Evolutionary conservation across 495 filamentous ascomycete genomes (phyloP).

Genomic region (Penicillium herquei): DNA sequence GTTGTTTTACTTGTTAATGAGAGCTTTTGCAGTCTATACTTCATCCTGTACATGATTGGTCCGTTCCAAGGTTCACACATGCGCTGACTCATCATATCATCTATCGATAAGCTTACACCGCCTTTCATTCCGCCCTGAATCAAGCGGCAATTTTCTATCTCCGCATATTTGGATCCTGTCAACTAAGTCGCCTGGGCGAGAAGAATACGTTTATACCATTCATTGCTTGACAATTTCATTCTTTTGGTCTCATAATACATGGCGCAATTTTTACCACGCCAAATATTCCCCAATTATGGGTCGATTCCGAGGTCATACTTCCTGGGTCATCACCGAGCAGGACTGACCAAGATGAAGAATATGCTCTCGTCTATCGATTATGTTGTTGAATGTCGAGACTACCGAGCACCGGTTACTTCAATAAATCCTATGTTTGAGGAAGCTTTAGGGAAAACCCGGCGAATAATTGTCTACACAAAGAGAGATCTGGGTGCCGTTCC

Average conservation of each 20-base stretch:
- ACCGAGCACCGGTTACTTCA: slow-evolving; percentile 81
- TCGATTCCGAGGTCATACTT: slow-evolving; percentile 88
- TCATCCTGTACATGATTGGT: no score
- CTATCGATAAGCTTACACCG: slow-evolving; percentile 1
- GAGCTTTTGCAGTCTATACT: no score
- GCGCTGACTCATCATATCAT: no score
- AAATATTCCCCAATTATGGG: slow-evolving; percentile 62
- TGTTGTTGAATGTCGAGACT: slow-evolving; percentile 93
- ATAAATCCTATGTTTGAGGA: slow-evolving; percentile 90
- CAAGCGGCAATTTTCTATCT: slow-evolving; percentile 14
- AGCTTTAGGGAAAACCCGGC: slow-evolving; percentile 61
- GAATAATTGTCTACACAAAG: slow-evolving; percentile 91
- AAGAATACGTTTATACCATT: background rate
- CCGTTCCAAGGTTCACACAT: no score
- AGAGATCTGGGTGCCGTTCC: slow-evolving; percentile 63
- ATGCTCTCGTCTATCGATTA: slow-evolving; percentile 79
- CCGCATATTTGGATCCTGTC: background rate
- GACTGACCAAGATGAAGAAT: slow-evolving; percentile 81
- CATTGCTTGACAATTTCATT: background rate
- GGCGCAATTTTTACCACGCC: slow-evolving; percentile 69
- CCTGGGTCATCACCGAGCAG: slow-evolving; percentile 89
- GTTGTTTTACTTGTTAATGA: no score
- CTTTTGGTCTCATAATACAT: background rate
- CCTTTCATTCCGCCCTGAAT: slow-evolving; percentile 7
- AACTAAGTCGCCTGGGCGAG: no score